Conservation (phyloP, 805 yeast genomes). For the Myxozyma neglecta region DNA sequence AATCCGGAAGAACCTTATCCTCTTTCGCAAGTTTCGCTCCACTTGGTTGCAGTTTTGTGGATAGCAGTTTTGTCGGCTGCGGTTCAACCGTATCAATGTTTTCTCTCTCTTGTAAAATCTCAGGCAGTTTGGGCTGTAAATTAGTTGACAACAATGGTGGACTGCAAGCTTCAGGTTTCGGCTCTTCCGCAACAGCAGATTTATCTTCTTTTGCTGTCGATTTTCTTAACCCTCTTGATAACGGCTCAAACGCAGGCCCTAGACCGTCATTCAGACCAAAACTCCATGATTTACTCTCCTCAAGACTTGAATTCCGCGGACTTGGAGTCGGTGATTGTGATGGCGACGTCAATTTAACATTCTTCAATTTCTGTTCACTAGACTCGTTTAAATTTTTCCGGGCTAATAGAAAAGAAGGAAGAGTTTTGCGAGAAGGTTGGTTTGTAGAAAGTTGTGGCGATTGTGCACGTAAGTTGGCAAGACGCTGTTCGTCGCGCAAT, state of each 20-base stretch:
- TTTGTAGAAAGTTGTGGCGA: too few relatives aligned
- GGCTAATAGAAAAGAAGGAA: conserved; percentile 1
- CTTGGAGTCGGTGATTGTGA: conserved; percentile 14
- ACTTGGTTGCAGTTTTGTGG: too few relatives aligned
- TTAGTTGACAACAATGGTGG: not conserved
- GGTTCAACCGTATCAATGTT: too few relatives aligned
- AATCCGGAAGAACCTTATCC: too few relatives aligned
- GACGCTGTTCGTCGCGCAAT: conserved; percentile 1
- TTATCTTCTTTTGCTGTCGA: not conserved
- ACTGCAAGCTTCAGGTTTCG: not conserved
- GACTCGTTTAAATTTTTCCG: not conserved
- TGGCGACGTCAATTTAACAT: not conserved
- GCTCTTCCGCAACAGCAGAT: not conserved
- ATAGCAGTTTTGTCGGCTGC: too few relatives aligned
- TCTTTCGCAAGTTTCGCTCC: too few relatives aligned
- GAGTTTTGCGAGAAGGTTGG: not conserved
- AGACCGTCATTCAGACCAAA: not conserved
- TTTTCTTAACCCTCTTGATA: not conserved
- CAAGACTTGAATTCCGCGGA: not conserved
- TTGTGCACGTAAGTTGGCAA: not conserved
- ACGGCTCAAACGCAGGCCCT: not conserved
- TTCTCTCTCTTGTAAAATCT: too few relatives aligned
- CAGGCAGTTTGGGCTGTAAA: not conserved
- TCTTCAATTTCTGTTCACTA: not conserved
- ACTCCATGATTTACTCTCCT: not conserved